Conservation (phyloP, 139 green algal genomes). For the Desmodesmus armatus region DNA sequence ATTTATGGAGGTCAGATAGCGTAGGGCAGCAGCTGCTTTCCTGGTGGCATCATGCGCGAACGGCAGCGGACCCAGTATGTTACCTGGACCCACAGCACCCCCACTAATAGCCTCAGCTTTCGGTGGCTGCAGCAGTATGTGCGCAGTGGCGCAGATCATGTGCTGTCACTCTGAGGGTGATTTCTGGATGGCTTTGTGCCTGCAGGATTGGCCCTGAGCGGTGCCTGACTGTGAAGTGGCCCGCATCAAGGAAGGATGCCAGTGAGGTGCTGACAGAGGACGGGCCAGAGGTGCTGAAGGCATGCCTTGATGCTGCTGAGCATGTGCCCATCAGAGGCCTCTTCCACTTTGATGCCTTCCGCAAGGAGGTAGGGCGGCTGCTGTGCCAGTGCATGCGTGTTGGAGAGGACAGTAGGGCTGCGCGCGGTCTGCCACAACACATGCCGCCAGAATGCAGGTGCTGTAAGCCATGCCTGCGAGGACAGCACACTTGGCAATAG, state of each 20-base stretch:
- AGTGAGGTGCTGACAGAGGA: constrained; percentile 92
- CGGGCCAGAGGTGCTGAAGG: constrained; percentile 65
- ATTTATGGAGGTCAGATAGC: no score
- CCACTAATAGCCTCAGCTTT: no score
- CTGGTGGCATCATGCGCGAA: no score
- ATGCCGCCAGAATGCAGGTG: not conserved
- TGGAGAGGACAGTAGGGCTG: not conserved
- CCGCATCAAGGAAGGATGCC: constrained; percentile 87
- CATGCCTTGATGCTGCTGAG: constrained; percentile 73
- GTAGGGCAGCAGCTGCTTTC: no score
- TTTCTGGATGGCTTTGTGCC: no score
- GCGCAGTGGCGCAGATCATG: no score
- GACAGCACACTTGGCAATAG: not conserved
- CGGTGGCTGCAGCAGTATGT: no score
- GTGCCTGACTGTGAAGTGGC: constrained; percentile 83
- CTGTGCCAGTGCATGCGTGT: not conserved
- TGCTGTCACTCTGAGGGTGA: no score
- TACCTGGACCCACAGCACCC: no score
- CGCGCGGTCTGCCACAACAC: not conserved
- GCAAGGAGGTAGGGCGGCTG: constrained; percentile 16
- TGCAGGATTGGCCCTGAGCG: constrained; percentile 83
- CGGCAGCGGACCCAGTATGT: no score
- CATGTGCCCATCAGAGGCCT: constrained; percentile 87
- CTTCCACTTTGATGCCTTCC: constrained; percentile 49
- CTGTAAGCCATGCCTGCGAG: not conserved